A percentile compares a stretch with the other conserved stretches of the same genome.
phyloP scores from a whole-genome alignment of 306 rosid genomes.

The Inga laurina region DNA sequence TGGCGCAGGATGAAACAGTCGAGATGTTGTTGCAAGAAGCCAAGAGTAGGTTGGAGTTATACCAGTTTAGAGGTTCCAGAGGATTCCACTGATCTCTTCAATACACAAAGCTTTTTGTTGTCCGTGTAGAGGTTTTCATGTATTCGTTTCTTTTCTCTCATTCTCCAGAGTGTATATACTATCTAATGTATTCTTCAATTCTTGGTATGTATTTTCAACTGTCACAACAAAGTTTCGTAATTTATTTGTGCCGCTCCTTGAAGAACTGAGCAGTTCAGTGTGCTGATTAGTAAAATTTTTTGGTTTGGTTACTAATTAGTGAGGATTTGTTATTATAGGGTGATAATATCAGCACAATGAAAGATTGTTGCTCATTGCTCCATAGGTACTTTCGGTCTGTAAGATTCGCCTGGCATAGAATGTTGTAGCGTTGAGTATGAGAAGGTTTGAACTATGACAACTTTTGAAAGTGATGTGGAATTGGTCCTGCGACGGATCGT shows the following conservation, averaged over 20 bases:
- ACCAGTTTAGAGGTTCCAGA: constrained; percentile 85
- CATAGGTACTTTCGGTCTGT: background rate
- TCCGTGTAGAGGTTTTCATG: constrained; percentile 19
- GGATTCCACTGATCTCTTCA: constrained; percentile 57
- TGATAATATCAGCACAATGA: background rate
- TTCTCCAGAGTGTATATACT: constrained; percentile 54
- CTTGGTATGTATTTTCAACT: constrained; percentile 2
- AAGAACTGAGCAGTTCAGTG: background rate
- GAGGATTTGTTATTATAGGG: background rate
- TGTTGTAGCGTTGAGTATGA: background rate
- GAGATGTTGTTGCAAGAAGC: constrained; percentile 70
- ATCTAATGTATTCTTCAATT: constrained; percentile 27
- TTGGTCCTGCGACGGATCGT: background rate
- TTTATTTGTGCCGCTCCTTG: background rate
- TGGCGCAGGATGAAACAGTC: constrained; percentile 54
- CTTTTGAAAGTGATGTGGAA: background rate
- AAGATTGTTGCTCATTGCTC: background rate
- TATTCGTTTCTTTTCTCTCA: constrained; percentile 23
- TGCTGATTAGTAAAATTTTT: background rate
- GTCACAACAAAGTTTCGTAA: background rate
- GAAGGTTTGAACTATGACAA: background rate
- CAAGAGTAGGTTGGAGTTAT: constrained; percentile 79
- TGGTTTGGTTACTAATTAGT: background rate
- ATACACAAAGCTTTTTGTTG: constrained; percentile 18
- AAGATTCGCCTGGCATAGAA: background rate